phyloP scores from a whole-genome alignment of 176 grass and related monocot species.

The Hsuehochloa calcarea region DNA sequence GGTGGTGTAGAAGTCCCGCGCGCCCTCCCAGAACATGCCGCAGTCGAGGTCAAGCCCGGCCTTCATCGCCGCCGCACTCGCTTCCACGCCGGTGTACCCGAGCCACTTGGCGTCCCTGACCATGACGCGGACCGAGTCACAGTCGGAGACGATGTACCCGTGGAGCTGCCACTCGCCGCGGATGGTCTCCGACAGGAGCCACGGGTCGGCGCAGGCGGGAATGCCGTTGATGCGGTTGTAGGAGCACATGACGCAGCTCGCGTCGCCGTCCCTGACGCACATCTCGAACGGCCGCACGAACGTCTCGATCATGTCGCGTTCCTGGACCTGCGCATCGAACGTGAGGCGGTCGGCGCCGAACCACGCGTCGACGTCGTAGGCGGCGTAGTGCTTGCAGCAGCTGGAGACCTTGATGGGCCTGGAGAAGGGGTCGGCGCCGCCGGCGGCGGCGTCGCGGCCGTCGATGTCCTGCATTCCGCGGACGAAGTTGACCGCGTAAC shows the following conservation, averaged over 20 bases:
- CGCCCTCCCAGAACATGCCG: conserved; percentile 52
- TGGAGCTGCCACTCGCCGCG: conserved; percentile 59
- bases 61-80: conserved; percentile 41
- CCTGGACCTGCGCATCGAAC: conserved; percentile 51
- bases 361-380: conserved; percentile 63
- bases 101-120: conserved; percentile 45
- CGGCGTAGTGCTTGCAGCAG: conserved; percentile 81
- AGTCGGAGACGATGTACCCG: conserved; percentile 77
- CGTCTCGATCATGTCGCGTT: conserved; percentile 67
- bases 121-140: conserved; percentile 63
- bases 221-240: conserved; percentile 70
- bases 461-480: conserved; percentile 49
- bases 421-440: conserved; percentile 15
- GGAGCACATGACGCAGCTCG: conserved; percentile 76
- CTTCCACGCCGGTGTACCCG: conserved; percentile 36
- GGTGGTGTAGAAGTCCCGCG: conserved; percentile 40
- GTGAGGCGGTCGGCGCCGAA: conserved; percentile 36
- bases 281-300: conserved; percentile 60
- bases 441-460: background rate
- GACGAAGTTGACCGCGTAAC: conserved; percentile 56
- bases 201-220: conserved; percentile 51
- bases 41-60: conserved; percentile 62
- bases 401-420: conserved; percentile 65
- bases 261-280: conserved; percentile 58
- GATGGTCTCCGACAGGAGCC: conserved; percentile 45